Evolutionary conservation across 148 eudicot genomes (phyloP).

Genomic region (Rhododendron molle): DNA sequence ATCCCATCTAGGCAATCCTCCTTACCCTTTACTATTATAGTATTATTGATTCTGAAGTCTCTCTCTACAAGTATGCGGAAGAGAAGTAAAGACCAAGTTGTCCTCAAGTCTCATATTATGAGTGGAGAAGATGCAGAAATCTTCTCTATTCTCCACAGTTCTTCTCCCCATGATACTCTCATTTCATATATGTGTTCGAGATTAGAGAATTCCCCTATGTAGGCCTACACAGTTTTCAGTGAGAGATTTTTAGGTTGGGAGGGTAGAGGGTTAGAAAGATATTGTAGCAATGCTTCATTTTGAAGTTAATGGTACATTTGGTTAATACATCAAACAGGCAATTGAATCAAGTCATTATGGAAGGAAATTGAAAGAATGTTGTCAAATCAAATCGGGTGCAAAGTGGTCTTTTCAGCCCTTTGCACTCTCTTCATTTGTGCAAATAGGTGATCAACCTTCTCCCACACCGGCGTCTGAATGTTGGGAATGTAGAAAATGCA

Average conservation of each 20-base stretch:
- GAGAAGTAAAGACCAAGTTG: neutral
- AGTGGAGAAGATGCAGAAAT: neutral
- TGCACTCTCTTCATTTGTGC: neutral
- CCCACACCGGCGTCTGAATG: neutral
- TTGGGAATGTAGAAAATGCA: neutral
- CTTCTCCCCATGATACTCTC: neutral
- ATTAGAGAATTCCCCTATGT: neutral
- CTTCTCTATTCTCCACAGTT: neutral
- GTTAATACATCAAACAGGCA: neutral
- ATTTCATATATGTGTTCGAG: neutral
- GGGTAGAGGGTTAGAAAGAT: neutral
- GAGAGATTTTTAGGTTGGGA: neutral
- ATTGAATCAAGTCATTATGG: neutral
- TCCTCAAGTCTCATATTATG: neutral
- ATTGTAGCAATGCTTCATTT: neutral
- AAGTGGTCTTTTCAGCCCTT: neutral
- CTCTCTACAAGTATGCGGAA: neutral
- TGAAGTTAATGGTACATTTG: neutral
- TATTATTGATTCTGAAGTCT: neutral
- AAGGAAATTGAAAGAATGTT: neutral
- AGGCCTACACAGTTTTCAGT: neutral
- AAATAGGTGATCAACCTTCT: neutral
- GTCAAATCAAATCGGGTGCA: neutral
- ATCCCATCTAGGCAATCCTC: neutral
- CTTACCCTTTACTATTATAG: too few species aligned